These are phyloP conservation scores for Aspergillus kassunensis DNA, from an alignment of 495 filamentous ascomycete genomes.

Conservation along the genomic window DNA sequence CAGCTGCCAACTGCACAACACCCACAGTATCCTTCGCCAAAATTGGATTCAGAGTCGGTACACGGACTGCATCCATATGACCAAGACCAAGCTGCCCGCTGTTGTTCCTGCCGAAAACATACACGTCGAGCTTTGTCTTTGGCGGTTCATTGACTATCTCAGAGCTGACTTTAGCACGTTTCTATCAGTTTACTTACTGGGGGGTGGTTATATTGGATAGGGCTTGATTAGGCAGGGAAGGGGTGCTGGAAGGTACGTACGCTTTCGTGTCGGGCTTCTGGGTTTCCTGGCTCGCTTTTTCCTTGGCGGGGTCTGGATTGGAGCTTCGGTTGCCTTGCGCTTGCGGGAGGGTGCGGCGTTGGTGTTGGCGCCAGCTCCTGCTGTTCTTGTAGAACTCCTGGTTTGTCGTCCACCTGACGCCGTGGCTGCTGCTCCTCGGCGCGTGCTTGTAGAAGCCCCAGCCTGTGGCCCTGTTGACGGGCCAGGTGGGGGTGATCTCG, in stretches of 20 bases:
- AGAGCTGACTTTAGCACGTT: not conserved
- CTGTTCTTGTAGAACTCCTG: too few species aligned
- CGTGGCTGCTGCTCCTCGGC: too few species aligned
- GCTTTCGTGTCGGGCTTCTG: not conserved
- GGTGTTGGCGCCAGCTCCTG: too few species aligned
- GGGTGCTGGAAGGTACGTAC: not conserved
- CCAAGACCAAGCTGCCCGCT: slow-evolving; percentile 52
- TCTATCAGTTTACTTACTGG: not conserved
- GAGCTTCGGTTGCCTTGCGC: not conserved
- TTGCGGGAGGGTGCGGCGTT: not conserved
- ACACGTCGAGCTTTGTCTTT: slow-evolving; percentile 41
- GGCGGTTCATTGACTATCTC: slow-evolving; percentile 33
- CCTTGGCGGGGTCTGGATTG: too few species aligned
- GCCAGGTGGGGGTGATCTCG: too few species aligned
- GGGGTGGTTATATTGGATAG: too few species aligned
- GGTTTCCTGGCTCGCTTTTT: too few species aligned
- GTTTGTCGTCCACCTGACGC: too few species aligned
- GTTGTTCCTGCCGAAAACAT: slow-evolving; percentile 47
- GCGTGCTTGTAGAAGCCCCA: too few species aligned
- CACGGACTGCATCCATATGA: slow-evolving; percentile 40
- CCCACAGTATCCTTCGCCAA: slow-evolving; percentile 43
- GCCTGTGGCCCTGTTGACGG: too few species aligned
- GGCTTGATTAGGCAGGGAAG: too few species aligned
- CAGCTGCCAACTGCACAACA: slow-evolving; percentile 58
- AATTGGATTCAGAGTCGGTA: slow-evolving; percentile 47